Conservation (phyloP, 768 basidiomycete species). For the Paxillus ammoniavirescens region DNA sequence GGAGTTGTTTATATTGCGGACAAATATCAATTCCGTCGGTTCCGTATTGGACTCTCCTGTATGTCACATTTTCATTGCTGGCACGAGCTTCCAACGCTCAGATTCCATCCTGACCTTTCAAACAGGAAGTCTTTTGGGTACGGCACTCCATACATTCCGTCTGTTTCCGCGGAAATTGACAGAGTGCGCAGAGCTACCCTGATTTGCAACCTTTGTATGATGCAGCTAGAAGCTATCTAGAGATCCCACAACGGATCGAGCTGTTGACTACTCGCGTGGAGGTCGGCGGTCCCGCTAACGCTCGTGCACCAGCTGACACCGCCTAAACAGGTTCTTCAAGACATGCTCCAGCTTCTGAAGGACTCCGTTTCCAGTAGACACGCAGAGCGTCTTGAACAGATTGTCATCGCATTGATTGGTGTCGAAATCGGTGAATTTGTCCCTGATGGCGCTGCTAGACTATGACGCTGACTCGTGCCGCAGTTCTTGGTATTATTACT, state of each 20-base stretch:
- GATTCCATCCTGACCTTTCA: conserved; percentile 1
- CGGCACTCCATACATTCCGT: conserved; percentile 20
- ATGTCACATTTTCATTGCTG: conserved; percentile 32
- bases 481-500: conserved; percentile 86
- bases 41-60: conserved; percentile 96
- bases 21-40: conserved; percentile 94
- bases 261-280: conserved; percentile 92
- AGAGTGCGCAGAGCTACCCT: conserved; percentile 69
- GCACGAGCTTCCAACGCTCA: background rate
- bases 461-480: conserved; percentile 3
- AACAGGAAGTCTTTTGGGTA: conserved; percentile 93
- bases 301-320: conserved; percentile 2
- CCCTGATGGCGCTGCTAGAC: background rate
- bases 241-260: conserved; percentile 92
- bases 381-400: conserved; percentile 88
- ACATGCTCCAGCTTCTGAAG: conserved; percentile 93
- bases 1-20: conserved; percentile 87
- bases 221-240: conserved; percentile 89
- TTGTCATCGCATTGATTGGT: conserved; percentile 87
- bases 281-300: conserved; percentile 40
- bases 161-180: conserved; percentile 18
- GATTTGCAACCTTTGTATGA: conserved; percentile 95
- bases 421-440: conserved; percentile 72
- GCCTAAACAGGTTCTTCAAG: conserved; percentile 75
- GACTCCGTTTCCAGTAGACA: conserved; percentile 92